Evolutionary conservation across 257 asterid genomes (phyloP).

Genomic region (Paulownia fortunei): DNA sequence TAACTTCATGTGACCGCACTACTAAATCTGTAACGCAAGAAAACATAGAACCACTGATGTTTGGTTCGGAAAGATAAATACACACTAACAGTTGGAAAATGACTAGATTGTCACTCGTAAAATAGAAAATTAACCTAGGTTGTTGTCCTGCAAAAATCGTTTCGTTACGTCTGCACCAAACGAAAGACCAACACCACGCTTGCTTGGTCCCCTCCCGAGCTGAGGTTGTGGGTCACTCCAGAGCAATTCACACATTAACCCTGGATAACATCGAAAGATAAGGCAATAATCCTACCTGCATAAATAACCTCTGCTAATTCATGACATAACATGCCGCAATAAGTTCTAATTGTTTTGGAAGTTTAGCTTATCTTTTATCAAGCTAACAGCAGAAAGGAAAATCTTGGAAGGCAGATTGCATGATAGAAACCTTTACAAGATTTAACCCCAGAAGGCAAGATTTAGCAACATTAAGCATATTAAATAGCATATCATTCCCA

Average conservation of each 20-base stretch:
- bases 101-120: background rate
- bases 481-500: too few relatives aligned
- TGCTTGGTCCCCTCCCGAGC: conserved; percentile 99
- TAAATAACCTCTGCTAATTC: background rate
- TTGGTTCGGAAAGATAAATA: background rate
- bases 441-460: background rate
- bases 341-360: background rate
- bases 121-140: conserved; percentile 58
- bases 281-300: conserved; percentile 29
- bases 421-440: conserved; percentile 2
- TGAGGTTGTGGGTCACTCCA: conserved; percentile 99
- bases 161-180: conserved; percentile 92
- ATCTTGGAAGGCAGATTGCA: background rate
- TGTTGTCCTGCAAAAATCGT: conserved; percentile 89
- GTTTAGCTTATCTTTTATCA: conserved; percentile 4
- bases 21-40: conserved; percentile 75
- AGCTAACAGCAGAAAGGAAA: conserved; percentile 4
- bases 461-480: background rate
- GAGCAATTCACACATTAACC: conserved; percentile 95
- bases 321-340: background rate
- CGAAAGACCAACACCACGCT: conserved; percentile 98
- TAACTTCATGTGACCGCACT: conserved; percentile 99
- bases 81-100: background rate
- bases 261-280: conserved; percentile 47
- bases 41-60: background rate